phyloP scores from a whole-genome alignment of 106 monocot genomes.

The Dendrobium nobile region DNA sequence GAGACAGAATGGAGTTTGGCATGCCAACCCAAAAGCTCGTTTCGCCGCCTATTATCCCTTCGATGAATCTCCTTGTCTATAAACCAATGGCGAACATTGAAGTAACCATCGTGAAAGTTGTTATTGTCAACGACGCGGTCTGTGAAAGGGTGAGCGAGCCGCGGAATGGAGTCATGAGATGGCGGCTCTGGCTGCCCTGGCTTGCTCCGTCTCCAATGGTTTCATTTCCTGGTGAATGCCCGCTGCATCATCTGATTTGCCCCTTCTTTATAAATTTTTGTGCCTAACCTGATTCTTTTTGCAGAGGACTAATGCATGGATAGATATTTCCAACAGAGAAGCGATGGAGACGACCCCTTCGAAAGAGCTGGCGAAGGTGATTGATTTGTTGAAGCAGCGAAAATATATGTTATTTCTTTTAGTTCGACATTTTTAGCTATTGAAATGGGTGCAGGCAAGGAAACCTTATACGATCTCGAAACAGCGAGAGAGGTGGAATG shows the following conservation, averaged over 20 bases:
- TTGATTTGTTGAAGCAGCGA: background rate
- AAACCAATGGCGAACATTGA: background rate
- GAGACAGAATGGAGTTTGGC: constrained; percentile 1
- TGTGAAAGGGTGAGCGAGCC: background rate
- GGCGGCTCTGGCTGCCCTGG: background rate
- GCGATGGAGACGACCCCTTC: constrained; percentile 43
- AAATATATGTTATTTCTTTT: background rate
- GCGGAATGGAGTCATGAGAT: background rate
- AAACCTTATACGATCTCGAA: constrained; percentile 59
- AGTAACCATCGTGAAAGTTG: too few relatives aligned
- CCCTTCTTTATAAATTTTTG: background rate
- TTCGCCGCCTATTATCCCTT: background rate
- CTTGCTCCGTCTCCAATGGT: background rate
- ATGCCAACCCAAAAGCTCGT: constrained; percentile 6
- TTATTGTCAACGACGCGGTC: background rate
- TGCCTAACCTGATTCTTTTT: background rate
- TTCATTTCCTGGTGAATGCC: background rate
- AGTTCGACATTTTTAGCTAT: background rate
- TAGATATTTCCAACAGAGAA: background rate
- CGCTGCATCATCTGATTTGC: background rate
- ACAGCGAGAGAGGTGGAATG: constrained; percentile 50
- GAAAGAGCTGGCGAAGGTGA: constrained; percentile 57
- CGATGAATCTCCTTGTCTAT: constrained; percentile 14
- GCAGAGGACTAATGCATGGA: background rate
- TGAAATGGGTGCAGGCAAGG: constrained; percentile 16